Conservation (phyloP, 148 eudicot genomes). For the Nyssa sinensis region DNA sequence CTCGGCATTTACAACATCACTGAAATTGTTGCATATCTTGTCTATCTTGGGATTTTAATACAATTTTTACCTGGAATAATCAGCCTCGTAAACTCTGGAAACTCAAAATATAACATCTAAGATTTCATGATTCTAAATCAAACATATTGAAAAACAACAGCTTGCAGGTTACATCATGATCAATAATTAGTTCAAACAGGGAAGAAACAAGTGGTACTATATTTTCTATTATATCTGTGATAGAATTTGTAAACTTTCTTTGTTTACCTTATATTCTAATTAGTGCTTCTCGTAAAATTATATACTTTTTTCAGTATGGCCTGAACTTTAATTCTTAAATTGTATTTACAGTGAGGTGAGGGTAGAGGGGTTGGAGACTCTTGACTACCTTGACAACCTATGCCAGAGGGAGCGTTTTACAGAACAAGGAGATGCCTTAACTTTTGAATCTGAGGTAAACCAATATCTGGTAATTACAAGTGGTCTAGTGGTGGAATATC, state of each 20-base stretch:
- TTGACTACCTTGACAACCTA: constrained; percentile 80
- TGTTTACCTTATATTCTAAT: neutral
- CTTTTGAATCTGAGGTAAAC: constrained; percentile 89
- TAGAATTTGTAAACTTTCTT: too few species aligned
- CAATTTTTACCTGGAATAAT: too few species aligned
- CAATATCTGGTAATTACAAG: neutral
- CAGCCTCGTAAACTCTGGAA: too few species aligned
- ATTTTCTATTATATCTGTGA: too few species aligned
- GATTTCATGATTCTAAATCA: neutral
- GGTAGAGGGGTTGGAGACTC: constrained; percentile 89
- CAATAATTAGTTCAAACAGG: constrained; percentile 13
- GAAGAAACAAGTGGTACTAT: neutral
- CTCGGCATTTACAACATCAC: too few species aligned
- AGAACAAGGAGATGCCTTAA: constrained; percentile 96
- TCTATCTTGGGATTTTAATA: too few species aligned
- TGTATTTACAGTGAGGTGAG: constrained; percentile 81
- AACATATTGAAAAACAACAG: neutral
- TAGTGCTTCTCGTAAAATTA: neutral
- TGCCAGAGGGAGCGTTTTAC: constrained; percentile 69
- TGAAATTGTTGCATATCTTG: too few species aligned
- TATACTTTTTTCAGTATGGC: neutral
- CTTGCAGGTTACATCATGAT: neutral
- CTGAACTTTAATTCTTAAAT: constrained; percentile 1
- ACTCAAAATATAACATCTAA: too few species aligned
- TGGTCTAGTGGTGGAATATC: neutral